Evolutionary conservation across 768 basidiomycete genomes (phyloP).

Genomic region (Phlegmacium glaucopus): DNA sequence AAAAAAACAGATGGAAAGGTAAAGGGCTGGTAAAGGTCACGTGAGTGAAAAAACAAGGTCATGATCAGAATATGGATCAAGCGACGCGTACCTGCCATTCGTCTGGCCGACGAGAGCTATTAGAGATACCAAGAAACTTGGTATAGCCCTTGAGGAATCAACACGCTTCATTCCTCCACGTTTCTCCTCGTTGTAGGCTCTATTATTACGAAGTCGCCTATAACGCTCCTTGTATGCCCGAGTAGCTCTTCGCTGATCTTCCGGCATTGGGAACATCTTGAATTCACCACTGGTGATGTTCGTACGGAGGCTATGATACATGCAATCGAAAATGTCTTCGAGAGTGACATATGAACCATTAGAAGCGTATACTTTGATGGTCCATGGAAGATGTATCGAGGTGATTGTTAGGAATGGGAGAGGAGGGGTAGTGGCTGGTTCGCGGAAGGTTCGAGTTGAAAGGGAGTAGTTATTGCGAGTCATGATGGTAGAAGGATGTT

Average conservation of each 20-base stretch:
- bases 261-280: constrained; percentile 30
- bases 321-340: constrained; percentile 32
- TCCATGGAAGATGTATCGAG: constrained; percentile 32
- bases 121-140: constrained; percentile 43
- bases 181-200: constrained; percentile 42
- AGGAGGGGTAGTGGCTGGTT: constrained; percentile 33
- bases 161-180: constrained; percentile 51
- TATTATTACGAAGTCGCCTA: constrained; percentile 29
- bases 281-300: constrained; percentile 43
- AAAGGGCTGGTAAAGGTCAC: too few species aligned
- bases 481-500: constrained; percentile 23
- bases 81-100: constrained; percentile 5
- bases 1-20: too few species aligned
- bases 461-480: constrained; percentile 19
- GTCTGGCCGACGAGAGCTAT: constrained; percentile 1
- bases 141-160: constrained; percentile 48
- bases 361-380: constrained; percentile 28
- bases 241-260: constrained; percentile 35
- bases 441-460: constrained; percentile 22
- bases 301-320: constrained; percentile 18
- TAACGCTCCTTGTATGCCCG: constrained; percentile 47
- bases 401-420: constrained; percentile 24
- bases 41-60: too few species aligned
- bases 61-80: too few species aligned
- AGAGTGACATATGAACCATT: constrained; percentile 29